Conservation (phyloP, 192 early-diverging fungal genomes). For the Martensiomyces pterosporus region DNA sequence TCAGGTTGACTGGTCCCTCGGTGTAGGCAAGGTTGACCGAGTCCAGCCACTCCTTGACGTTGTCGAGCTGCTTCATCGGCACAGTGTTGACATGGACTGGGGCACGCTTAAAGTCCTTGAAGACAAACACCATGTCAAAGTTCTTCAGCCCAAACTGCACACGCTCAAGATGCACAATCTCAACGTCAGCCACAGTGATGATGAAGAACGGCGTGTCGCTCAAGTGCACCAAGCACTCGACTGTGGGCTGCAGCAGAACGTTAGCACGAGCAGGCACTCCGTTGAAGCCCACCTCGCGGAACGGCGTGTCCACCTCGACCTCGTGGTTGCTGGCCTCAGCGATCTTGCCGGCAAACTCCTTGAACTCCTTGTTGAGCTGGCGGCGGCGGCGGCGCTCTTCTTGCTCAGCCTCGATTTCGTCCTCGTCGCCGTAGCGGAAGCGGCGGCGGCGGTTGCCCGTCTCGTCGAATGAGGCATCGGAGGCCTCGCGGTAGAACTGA, state of each 20-base stretch:
- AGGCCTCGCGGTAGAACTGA: constrained; percentile 97
- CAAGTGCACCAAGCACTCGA: constrained; percentile 93
- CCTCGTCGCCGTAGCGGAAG: constrained; percentile 94
- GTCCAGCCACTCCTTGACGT: constrained; percentile 94
- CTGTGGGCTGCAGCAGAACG: constrained; percentile 91
- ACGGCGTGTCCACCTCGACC: constrained; percentile 89
- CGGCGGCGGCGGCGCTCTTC: constrained; percentile 85
- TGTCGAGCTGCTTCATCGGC: constrained; percentile 84
- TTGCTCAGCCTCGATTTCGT: constrained; percentile 94
- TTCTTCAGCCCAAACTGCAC: constrained; percentile 96
- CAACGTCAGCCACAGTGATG: constrained; percentile 86
- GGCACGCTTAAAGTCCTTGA: constrained; percentile 85
- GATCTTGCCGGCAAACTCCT: constrained; percentile 87
- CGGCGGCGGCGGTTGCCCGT: constrained; percentile 88
- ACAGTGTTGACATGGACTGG: constrained; percentile 97
- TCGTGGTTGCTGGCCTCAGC: constrained; percentile 73
- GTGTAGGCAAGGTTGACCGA: constrained; percentile 88
- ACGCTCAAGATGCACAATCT: constrained; percentile 94
- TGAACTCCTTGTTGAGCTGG: constrained; percentile 89
- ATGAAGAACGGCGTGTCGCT: constrained; percentile 91
- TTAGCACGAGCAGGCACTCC: constrained; percentile 92
- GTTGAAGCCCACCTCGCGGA: constrained; percentile 88
- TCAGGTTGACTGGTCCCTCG: constrained; percentile 91
- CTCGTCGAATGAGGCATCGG: constrained; percentile 93
- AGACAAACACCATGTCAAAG: constrained; percentile 98